These are phyloP conservation scores for Erysimum cheiri DNA, from an alignment of 441 rosid species.

Conservation along the genomic window DNA sequence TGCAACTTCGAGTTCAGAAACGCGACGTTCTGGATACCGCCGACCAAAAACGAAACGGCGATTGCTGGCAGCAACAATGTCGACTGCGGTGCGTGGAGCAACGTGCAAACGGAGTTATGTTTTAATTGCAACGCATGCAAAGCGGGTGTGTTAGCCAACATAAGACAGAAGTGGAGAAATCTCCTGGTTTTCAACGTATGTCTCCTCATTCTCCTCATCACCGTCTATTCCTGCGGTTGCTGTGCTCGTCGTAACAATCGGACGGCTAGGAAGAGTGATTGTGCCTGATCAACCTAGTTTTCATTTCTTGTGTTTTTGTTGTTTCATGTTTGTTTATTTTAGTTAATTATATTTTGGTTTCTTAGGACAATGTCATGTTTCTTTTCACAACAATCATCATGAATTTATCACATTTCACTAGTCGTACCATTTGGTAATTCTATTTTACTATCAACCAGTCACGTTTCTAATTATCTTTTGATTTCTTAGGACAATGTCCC, in stretches of 20 bases:
- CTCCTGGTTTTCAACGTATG: conserved; percentile 49
- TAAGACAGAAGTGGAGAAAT: conserved; percentile 65
- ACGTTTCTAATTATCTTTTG: background rate
- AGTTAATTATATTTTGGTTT: conserved; percentile 10
- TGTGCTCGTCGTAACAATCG: conserved; percentile 57
- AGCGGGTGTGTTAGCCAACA: conserved; percentile 65
- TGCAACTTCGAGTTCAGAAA: conserved; percentile 61
- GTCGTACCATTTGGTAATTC: background rate
- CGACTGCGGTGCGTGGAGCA: conserved; percentile 68
- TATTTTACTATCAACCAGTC: background rate
- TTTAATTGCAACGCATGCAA: conserved; percentile 70
- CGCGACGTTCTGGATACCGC: conserved; percentile 51
- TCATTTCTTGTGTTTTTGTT: background rate
- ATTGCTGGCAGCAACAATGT: conserved; percentile 32
- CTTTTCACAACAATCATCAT: conserved; percentile 11
- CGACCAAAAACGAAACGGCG: conserved; percentile 45
- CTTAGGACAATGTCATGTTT: conserved; percentile 20
- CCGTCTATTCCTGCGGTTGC: conserved; percentile 54
- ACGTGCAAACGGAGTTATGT: conserved; percentile 62
- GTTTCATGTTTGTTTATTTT: conserved; percentile 11
- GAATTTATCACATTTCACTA: conserved; percentile 1
- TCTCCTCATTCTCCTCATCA: conserved; percentile 47
- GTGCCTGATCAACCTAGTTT: background rate
- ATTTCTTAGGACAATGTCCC: background rate
- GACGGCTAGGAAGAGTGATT: conserved; percentile 19